Evolutionary conservation across 768 basidiomycete species (phyloP), one percentile per base, ranked within the genome.

Genomic region (Agrocybe praecox): DNA sequence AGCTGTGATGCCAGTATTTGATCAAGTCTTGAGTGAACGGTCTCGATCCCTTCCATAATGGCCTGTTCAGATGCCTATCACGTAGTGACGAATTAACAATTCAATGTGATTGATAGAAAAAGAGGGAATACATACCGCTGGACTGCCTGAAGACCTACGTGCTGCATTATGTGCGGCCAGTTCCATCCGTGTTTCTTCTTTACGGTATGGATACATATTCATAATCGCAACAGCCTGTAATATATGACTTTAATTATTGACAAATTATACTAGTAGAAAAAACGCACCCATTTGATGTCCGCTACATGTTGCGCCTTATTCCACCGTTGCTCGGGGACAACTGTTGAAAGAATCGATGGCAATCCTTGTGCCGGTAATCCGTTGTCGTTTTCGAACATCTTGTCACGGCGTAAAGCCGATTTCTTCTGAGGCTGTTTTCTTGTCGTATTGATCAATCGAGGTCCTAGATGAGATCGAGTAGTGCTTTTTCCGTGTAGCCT

Each of bases 171-270:
- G 52, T 6, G n/a, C 52, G 10, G 52, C 52, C 10, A 53, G 14
- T 19, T 32, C 42, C 43, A 53, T 26, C n/a, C 52, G 52, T 8
- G 44, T 34, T 29, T 53, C 17, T 19, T 53, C 43, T 7, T 45
- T 32, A 15, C 11, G 45, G 21, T 53, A 53, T 29, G 52, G 52
- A 34, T 53, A 53, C 10, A 26, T 24, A 8, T 53, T 46, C 29
- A 45, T 53, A 12, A 53, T 46, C 18, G 24, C 24, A 12, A 32
- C 26, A 1, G 44, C 52, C 52, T 49, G 11, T 45, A 6, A 2
- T 10, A 33, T 5, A n/a, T n/a, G 21, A 7, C 11, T 34, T 22
- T 19, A 34, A 18, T 1, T 34, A 33, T 19, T 29, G 5, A 32
- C 6, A 4, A 49, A 26, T 6, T 6, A 18, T 2, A 18, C 9